Evolutionary conservation across 2,329 filamentous ascomycete species (phyloP).

Genomic region (Aciculosporium take): DNA sequence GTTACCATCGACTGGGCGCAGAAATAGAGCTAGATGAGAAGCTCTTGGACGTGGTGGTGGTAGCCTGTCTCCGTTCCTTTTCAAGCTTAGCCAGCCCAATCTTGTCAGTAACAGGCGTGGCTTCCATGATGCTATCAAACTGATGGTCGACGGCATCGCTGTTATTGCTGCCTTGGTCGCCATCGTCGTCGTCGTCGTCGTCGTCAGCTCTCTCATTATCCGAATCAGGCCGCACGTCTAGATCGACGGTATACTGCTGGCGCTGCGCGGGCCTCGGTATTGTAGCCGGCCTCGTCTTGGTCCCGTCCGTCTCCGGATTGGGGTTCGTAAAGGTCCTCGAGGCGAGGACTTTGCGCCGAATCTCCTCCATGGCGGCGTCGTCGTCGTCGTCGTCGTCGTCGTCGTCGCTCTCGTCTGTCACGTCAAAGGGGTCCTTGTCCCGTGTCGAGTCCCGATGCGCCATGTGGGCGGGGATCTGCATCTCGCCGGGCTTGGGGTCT

Average conservation of each 20-base stretch:
- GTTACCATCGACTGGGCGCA: slow-evolving; percentile 33
- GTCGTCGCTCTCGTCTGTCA: slow-evolving; percentile 66
- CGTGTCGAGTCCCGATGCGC: slow-evolving; percentile 18
- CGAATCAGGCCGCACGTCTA: slow-evolving; percentile 43
- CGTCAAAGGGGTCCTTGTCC: slow-evolving; percentile 53
- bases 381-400: slow-evolving; percentile 36
- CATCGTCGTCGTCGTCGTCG: slow-evolving; percentile 52
- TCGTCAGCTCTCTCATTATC: slow-evolving; percentile 49
- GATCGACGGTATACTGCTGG: slow-evolving; percentile 38
- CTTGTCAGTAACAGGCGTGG: slow-evolving; percentile 76
- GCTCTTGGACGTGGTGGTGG: slow-evolving; percentile 33
- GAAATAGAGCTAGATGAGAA: slow-evolving; percentile 36
- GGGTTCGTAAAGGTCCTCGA: slow-evolving; percentile 66
- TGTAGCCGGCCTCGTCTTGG: slow-evolving; percentile 48
- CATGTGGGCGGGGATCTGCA: slow-evolving; percentile 4
- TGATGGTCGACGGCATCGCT: slow-evolving; percentile 53
- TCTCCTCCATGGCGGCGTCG: slow-evolving; percentile 70
- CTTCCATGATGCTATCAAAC: slow-evolving; percentile 87
- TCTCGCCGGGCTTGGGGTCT: slow-evolving; percentile 7
- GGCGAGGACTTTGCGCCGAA: slow-evolving; percentile 75
- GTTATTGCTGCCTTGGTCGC: slow-evolving; percentile 44
- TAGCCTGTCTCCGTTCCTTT: slow-evolving; percentile 36
- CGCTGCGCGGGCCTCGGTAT: slow-evolving; percentile 41
- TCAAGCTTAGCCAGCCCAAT: slow-evolving; percentile 50
- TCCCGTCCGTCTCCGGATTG: slow-evolving; percentile 32